Evolutionary conservation across 2,329 filamentous ascomycete species (phyloP).

Genomic region (Triangularia verruculosa): DNA sequence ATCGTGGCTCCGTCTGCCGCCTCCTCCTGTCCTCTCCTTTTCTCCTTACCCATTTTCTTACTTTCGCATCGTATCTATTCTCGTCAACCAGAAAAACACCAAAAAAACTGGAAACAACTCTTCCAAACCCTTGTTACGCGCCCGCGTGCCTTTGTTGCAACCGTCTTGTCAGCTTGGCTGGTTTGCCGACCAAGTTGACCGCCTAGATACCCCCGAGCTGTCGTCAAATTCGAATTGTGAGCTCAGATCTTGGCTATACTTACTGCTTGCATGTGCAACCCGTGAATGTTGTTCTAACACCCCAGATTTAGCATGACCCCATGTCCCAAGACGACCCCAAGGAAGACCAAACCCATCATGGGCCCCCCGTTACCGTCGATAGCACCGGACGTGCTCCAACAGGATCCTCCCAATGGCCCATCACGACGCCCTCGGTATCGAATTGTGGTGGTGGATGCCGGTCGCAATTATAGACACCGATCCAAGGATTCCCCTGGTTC

Average conservation of each 20-base stretch:
- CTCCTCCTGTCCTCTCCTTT: conserved; percentile 3
- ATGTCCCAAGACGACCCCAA: neutral
- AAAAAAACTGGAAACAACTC: neutral
- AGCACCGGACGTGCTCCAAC: neutral
- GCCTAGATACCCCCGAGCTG: neutral
- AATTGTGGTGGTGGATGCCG: neutral
- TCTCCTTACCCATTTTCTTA: neutral
- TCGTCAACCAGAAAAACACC: neutral
- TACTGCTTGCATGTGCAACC: neutral
- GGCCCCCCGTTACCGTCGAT: neutral
- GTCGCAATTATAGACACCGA: neutral
- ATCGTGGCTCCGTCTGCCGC: conserved; percentile 1
- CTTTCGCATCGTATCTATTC: neutral
- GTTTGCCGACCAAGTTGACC: neutral
- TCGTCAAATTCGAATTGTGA: neutral
- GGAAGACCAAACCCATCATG: neutral
- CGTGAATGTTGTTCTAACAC: neutral
- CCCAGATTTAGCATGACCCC: neutral
- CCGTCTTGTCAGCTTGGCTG: neutral
- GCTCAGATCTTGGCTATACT: neutral
- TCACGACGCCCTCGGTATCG: neutral
- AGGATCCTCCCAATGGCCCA: neutral
- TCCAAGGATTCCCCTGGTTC: neutral
- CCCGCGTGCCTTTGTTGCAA: neutral
- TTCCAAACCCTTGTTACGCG: neutral